These are phyloP conservation scores for Takashimella tepidaria DNA, from an alignment of 1,284 basidiomycete species.

Conservation along the genomic window DNA sequence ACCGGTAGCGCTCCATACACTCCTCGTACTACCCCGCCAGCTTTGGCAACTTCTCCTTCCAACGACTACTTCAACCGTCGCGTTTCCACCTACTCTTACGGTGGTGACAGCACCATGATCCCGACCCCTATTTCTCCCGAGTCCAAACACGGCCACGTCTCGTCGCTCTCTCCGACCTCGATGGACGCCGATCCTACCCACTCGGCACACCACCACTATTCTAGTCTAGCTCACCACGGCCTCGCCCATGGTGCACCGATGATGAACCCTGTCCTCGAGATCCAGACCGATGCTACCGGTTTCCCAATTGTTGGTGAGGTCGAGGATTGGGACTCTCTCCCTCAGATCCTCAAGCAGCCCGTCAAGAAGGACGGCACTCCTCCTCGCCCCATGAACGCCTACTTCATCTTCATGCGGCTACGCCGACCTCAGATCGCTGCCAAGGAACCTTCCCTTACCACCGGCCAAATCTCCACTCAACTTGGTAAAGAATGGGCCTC, in stretches of 20 bases:
- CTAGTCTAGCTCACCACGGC: neutral
- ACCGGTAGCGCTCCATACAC: neutral
- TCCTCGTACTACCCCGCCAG: neutral
- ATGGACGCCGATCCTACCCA: neutral
- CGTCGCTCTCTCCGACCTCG: neutral
- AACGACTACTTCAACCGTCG: neutral
- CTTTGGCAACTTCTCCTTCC: neutral
- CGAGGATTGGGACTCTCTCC: slow-evolving; percentile 18
- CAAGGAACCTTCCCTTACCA: slow-evolving; percentile 14
- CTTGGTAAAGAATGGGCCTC: slow-evolving; percentile 18
- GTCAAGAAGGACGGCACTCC: slow-evolving; percentile 14
- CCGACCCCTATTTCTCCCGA: neutral
- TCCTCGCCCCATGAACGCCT: slow-evolving; percentile 19
- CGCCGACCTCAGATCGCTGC: slow-evolving; percentile 16
- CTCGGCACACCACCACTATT: neutral
- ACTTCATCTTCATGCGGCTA: slow-evolving; percentile 20
- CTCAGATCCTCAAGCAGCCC: slow-evolving; percentile 17
- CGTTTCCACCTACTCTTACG: neutral
- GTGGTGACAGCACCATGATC: neutral
- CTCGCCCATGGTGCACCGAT: neutral
- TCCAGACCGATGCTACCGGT: neutral
- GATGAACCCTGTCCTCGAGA: neutral
- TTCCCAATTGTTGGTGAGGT: neutral
- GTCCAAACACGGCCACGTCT: neutral
- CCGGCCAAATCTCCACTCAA: slow-evolving; percentile 16